Evolutionary conservation across 2,329 filamentous ascomycete species (phyloP).

Genomic region (Torrubiellomyces zombiae): DNA sequence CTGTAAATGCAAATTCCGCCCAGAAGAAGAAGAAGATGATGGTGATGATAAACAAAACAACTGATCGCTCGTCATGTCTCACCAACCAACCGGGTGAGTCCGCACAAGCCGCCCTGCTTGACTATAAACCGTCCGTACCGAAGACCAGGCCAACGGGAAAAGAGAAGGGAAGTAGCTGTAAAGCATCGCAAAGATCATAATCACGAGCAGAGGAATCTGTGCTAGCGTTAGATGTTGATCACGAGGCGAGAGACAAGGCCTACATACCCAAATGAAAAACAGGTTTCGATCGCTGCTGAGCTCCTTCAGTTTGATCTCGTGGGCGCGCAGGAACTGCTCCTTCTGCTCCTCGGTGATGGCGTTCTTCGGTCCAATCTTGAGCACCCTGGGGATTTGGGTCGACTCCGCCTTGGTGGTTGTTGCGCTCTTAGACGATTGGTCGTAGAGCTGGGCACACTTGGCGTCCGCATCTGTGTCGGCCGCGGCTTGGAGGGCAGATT

Average conservation of each 20-base stretch:
- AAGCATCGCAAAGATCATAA: constrained; percentile 31
- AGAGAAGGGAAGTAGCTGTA: constrained; percentile 35
- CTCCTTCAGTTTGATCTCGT: constrained; percentile 45
- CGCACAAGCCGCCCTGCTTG: no score
- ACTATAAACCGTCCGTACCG: no score
- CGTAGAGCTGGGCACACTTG: constrained; percentile 38
- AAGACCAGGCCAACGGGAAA: constrained; percentile 18
- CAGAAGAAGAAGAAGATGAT: no score
- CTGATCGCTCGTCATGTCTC: no score
- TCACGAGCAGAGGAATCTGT: constrained; percentile 32
- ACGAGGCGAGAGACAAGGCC: not conserved
- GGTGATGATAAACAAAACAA: no score
- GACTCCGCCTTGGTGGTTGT: constrained; percentile 14
- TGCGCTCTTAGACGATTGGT: constrained; percentile 16
- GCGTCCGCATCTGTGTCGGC: constrained; percentile 41
- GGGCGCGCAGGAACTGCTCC: constrained; percentile 42
- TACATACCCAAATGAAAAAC: constrained; percentile 51
- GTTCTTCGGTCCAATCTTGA: constrained; percentile 46
- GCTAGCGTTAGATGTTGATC: not conserved
- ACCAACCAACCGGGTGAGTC: no score
- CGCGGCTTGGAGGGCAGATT: constrained; percentile 39
- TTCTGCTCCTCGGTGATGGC: constrained; percentile 49
- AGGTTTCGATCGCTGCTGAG: constrained; percentile 47
- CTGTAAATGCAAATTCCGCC: no score
- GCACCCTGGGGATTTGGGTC: constrained; percentile 22